Evolutionary conservation across 2,329 filamentous ascomycete species (phyloP).

Genomic region (Onygenales sp.): DNA sequence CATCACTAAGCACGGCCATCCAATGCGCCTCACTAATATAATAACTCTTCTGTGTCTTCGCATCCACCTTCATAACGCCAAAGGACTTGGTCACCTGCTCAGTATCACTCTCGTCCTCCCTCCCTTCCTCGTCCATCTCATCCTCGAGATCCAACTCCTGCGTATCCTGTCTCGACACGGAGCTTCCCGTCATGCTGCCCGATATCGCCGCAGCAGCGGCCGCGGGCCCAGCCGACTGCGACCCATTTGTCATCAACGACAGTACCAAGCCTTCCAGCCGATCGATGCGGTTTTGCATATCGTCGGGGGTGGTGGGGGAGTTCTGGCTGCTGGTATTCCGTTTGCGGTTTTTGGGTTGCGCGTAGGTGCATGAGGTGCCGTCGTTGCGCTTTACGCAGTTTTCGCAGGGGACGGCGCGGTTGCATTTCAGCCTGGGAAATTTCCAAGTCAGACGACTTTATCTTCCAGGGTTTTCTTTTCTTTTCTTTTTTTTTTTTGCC

Average conservation of each 20-base stretch:
- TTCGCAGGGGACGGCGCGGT: conserved; percentile 80
- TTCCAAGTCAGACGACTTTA: conserved; percentile 4
- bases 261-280: conserved; percentile 84
- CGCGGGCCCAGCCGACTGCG: conserved; percentile 48
- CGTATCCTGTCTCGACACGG: conserved; percentile 27
- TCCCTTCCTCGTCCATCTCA: conserved; percentile 45
- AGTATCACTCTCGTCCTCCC: conserved; percentile 57
- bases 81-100: conserved; percentile 64
- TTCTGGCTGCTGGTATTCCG: conserved; percentile 52
- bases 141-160: conserved; percentile 22
- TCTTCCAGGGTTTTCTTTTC: neutral
- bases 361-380: conserved; percentile 75
- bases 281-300: conserved; percentile 98
- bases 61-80: conserved; percentile 72
- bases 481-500: neutral
- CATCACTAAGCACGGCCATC: conserved; percentile 66
- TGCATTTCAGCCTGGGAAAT: conserved; percentile 66
- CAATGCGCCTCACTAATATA: conserved; percentile 79
- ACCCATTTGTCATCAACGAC: conserved; percentile 85
- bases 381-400: conserved; percentile 88
- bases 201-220: conserved; percentile 44
- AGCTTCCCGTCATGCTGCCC: conserved; percentile 19
- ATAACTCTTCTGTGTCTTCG: conserved; percentile 63
- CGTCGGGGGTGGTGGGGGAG: conserved; percentile 61
- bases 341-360: conserved; percentile 70